These are phyloP conservation scores for Alectoria sarmentosa DNA, from an alignment of 495 filamentous ascomycete species.

Conservation along the genomic window DNA sequence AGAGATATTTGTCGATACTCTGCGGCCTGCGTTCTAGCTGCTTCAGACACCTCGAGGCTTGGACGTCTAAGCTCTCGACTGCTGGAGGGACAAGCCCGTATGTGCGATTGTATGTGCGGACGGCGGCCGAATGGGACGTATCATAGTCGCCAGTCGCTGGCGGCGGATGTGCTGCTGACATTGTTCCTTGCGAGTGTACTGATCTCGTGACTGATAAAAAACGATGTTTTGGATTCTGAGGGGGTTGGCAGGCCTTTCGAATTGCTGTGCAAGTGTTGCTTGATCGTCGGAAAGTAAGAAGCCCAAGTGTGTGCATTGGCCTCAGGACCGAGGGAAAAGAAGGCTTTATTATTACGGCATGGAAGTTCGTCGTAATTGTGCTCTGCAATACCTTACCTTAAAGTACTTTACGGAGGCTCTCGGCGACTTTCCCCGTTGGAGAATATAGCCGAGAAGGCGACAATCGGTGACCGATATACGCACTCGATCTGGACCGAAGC, in stretches of 20 bases:
- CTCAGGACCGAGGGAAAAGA: neutral
- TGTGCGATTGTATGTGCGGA: slow-evolving; percentile 61
- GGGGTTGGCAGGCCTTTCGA: neutral
- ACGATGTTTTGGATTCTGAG: neutral
- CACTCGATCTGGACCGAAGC: neutral
- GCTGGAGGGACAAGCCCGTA: slow-evolving; percentile 66
- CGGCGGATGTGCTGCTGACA: slow-evolving; percentile 23
- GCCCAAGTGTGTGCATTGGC: slow-evolving; percentile 13
- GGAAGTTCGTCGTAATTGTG: slow-evolving; percentile 1
- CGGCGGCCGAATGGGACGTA: slow-evolving; percentile 55
- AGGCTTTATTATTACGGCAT: neutral
- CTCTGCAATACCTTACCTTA: no score
- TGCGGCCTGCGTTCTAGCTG: slow-evolving; percentile 73
- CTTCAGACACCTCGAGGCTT: slow-evolving; percentile 62
- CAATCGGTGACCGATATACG: slow-evolving; percentile 2
- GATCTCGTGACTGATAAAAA: neutral
- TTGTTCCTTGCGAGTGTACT: slow-evolving; percentile 13
- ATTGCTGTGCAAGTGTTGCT: slow-evolving; percentile 2
- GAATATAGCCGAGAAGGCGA: neutral
- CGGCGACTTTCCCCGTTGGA: slow-evolving; percentile 3
- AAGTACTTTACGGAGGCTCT: no score
- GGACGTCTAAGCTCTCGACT: slow-evolving; percentile 61
- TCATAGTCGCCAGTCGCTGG: slow-evolving; percentile 46
- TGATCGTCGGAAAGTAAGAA: neutral
- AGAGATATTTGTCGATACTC: slow-evolving; percentile 88